These are phyloP conservation scores for Russula brevipes DNA, from an alignment of 768 basidiomycete genomes.

Conservation along the genomic window DNA sequence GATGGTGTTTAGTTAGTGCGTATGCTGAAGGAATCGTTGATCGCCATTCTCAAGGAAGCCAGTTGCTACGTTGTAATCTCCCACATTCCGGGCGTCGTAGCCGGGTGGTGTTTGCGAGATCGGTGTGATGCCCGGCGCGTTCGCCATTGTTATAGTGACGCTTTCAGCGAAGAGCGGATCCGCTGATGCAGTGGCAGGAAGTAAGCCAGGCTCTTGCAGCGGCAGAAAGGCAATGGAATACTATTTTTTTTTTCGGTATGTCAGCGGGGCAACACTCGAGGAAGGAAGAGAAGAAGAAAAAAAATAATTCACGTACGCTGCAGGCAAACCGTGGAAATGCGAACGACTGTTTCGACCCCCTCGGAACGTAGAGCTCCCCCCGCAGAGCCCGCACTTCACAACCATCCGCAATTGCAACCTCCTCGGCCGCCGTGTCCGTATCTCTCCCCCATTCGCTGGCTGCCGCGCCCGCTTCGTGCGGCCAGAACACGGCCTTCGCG, in stretches of 20 bases:
- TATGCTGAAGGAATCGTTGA: conserved; percentile 36
- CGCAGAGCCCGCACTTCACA: conserved; percentile 36
- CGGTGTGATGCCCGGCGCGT: conserved; percentile 37
- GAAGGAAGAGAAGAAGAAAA: neutral
- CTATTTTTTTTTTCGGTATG: conserved; percentile 27
- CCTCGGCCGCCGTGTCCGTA: no score
- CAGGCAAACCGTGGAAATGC: conserved; percentile 44
- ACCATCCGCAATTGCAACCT: neutral
- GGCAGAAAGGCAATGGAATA: conserved; percentile 43
- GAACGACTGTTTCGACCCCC: conserved; percentile 40
- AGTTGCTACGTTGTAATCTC: conserved; percentile 45
- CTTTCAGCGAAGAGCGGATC: conserved; percentile 37
- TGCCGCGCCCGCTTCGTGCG: conserved; percentile 32
- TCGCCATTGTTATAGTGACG: conserved; percentile 39
- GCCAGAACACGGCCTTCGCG: conserved; percentile 50
- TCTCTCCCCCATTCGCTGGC: neutral
- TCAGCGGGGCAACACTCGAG: neutral
- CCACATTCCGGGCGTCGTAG: conserved; percentile 39
- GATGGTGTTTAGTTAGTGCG: neutral
- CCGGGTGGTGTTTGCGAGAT: conserved; percentile 50
- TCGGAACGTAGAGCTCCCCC: conserved; percentile 50
- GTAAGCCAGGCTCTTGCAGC: conserved; percentile 42
- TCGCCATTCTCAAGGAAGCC: conserved; percentile 47
- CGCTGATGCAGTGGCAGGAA: conserved; percentile 26
- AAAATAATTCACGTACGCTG: conserved; percentile 36